Evolutionary conservation across 148 eudicot species (phyloP), one percentile per base, ranked within the genome.

Genomic region (Rhododendron williamsianum): DNA sequence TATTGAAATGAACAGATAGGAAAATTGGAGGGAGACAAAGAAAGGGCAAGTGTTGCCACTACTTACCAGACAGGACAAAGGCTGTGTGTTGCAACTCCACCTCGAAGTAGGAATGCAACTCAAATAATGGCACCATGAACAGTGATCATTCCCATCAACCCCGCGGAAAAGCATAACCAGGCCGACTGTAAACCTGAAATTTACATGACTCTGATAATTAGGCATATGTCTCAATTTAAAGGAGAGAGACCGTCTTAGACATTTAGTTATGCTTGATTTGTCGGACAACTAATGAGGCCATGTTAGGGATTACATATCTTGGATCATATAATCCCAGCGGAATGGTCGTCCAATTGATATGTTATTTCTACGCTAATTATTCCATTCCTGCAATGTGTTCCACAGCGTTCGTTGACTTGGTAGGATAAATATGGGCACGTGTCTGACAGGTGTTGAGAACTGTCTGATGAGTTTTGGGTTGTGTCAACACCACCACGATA

Each of bases 101-200:
- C 86, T 88, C 78, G 94, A 90, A 74, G 97, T 92, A 83, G 97
- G 95, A 71, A 94, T 86, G 87, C 98, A 96, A 72, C 94, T 95
- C 85, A 94, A 83, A 83, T 96, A 93, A 88, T 92, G 99, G 91
- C 99, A 94, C 97, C 99, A 94, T 21, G 97, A 93, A 65, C 99
- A 96, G 76, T 91, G 91, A 33, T 93, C 91, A 82, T 95, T 93
- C 12, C 88, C 92, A 85, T 96, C 91, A 60, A 88, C 89, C 49
- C 95, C 98, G 54, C 88, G 95, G 80, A 96, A 92, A 65, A 94
- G 90, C 92, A 92, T 21, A 67, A 90, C 88, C 41, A 93, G 84
- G 38, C 91, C 98, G 84, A 88, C 89, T 23, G 90, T 82, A 76
- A 93, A 93, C 88, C 98, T 96, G 91, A 84, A 82, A 84, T 83